These are phyloP conservation scores for Mortierella claussenii DNA, from an alignment of 192 early-diverging fungal genomes.

Conservation along the genomic window DNA sequence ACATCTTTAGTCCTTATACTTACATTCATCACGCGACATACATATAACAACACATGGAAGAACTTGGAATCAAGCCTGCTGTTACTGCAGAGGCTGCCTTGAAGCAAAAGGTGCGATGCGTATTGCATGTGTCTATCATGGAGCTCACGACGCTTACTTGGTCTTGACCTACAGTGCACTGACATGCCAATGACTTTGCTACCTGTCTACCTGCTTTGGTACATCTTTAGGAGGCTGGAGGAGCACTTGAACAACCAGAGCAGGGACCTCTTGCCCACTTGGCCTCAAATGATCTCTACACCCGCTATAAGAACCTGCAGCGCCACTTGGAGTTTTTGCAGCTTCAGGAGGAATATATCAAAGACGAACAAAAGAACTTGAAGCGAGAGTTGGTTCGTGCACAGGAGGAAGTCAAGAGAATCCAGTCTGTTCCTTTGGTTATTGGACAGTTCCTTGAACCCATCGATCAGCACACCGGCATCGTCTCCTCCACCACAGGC, in stretches of 20 bases:
- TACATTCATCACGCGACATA: neutral
- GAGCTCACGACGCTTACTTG: too few species aligned
- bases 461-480: slow-evolving; percentile 96
- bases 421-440: slow-evolving; percentile 96
- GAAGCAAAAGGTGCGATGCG: slow-evolving; percentile 27
- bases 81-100: slow-evolving; percentile 17
- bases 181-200: too few species aligned
- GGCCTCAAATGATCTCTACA: slow-evolving; percentile 89
- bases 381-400: slow-evolving; percentile 94
- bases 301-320: slow-evolving; percentile 93
- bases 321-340: slow-evolving; percentile 95
- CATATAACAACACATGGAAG: slow-evolving; percentile 24
- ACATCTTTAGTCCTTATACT: neutral
- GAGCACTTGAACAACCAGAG: slow-evolving; percentile 17
- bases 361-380: slow-evolving; percentile 98
- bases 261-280: slow-evolving; percentile 67
- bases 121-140: too few species aligned
- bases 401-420: slow-evolving; percentile 98
- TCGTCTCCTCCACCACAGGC: slow-evolving; percentile 93
- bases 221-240: slow-evolving; percentile 14
- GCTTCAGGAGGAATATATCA: slow-evolving; percentile 99
- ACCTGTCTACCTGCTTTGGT: neutral
- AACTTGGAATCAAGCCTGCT: slow-evolving; percentile 40
- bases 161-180: too few species aligned
- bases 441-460: slow-evolving; percentile 99